A percentile compares a stretch with the other conserved stretches of the same genome.
Evolutionary conservation across 2,329 filamentous ascomycete species (phyloP).

Genomic region (Aspergillus sojae): DNA sequence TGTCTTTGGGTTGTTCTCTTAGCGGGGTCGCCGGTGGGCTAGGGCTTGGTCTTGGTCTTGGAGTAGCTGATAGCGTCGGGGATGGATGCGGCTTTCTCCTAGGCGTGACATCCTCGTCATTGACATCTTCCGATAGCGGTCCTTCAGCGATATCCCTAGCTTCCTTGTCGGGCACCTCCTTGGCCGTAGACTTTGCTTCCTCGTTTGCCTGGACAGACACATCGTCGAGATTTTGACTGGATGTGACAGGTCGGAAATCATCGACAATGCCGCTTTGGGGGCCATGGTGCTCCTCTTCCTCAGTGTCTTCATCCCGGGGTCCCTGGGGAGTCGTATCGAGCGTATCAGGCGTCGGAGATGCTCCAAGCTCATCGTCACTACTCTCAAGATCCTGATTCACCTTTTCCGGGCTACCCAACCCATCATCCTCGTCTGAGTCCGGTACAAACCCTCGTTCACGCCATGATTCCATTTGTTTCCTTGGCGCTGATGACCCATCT

Average conservation of each 20-base stretch:
- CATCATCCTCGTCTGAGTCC: slow-evolving; percentile 53
- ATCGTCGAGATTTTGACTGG: neutral
- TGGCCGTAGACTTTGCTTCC: neutral
- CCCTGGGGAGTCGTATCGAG: neutral
- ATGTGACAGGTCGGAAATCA: neutral
- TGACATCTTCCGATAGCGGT: neutral
- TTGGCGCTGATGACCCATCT: slow-evolving; percentile 39
- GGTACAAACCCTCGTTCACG: slow-evolving; percentile 54
- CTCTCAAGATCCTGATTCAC: slow-evolving; percentile 10
- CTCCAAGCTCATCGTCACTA: neutral
- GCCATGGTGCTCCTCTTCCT: neutral
- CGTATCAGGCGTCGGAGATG: neutral
- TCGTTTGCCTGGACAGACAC: neutral
- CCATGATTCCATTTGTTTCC: slow-evolving; percentile 51
- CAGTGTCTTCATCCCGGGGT: neutral
- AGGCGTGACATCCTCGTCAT: neutral
- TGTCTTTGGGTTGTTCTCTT: slow-evolving; percentile 18
- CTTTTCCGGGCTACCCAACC: slow-evolving; percentile 39
- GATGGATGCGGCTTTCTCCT: slow-evolving; percentile 1
- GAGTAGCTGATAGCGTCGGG: slow-evolving; percentile 9
- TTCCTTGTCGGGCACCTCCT: neutral
- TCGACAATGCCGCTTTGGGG: neutral
- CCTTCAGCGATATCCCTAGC: neutral
- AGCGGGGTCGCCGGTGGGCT: slow-evolving; percentile 18
- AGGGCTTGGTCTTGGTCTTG: slow-evolving; percentile 6